Conservation (phyloP, 2,329 filamentous ascomycete genomes). For the Colletotrichum melonis region DNA sequence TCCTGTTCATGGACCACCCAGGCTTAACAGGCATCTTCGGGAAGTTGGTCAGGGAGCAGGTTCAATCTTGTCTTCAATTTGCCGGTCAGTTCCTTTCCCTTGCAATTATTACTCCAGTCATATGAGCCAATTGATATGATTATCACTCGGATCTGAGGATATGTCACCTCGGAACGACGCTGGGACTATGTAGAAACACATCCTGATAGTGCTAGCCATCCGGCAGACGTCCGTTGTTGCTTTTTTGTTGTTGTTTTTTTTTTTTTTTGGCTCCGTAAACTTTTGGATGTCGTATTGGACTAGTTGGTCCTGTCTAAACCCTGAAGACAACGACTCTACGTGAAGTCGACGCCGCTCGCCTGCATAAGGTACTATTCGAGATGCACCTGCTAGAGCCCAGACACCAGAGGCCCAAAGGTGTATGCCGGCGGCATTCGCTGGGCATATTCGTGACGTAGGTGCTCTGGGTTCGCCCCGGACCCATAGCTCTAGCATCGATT, state of each 20-base stretch:
- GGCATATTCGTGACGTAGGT: slow-evolving; percentile 21
- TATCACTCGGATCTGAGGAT: neutral
- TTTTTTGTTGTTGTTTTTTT: too few species aligned
- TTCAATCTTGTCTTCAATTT: slow-evolving; percentile 7
- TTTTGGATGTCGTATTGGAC: neutral
- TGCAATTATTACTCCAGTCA: slow-evolving; percentile 4
- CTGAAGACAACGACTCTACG: neutral
- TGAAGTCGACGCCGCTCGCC: slow-evolving; percentile 12
- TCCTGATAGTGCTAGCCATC: neutral
- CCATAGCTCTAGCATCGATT: slow-evolving; percentile 6
- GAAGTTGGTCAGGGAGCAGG: slow-evolving; percentile 29
- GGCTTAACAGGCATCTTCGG: slow-evolving; percentile 30
- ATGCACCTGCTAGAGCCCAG: slow-evolving; percentile 9
- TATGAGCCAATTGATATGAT: neutral
- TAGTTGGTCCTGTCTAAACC: neutral
- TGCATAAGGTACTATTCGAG: slow-evolving; percentile 13
- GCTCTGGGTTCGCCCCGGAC: slow-evolving; percentile 9
- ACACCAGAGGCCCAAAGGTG: neutral
- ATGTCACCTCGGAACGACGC: slow-evolving; percentile 3
- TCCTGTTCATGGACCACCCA: slow-evolving; percentile 31
- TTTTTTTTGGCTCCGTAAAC: neutral
- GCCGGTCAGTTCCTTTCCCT: slow-evolving; percentile 12
- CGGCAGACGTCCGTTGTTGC: neutral
- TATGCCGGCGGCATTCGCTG: slow-evolving; percentile 1
- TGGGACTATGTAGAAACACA: neutral